Conservation (phyloP, 345 rosid species). For the Ailanthus altissimus region DNA sequence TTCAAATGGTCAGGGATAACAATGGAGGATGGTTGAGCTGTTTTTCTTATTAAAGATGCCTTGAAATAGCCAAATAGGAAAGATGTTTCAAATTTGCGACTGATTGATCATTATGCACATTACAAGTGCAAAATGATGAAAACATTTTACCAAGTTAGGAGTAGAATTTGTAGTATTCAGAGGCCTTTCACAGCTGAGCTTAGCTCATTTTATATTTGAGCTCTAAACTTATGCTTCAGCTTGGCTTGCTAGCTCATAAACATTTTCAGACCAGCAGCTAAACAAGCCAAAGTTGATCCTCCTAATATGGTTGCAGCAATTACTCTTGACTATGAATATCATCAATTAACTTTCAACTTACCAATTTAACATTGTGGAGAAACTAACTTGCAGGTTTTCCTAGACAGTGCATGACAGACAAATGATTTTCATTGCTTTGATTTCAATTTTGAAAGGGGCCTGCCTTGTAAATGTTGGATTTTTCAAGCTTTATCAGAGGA, state of each 20-base stretch:
- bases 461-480: neutral
- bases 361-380: neutral
- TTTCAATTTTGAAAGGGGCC: neutral
- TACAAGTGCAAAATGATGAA: neutral
- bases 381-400: conserved; percentile 25
- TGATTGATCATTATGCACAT: neutral
- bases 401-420: neutral
- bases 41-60: neutral
- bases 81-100: neutral
- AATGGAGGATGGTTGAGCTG: neutral
- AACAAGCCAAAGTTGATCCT: neutral
- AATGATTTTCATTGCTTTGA: neutral
- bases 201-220: neutral
- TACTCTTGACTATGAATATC: neutral
- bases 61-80: neutral
- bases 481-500: neutral
- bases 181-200: conserved; percentile 2
- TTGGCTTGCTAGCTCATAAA: neutral
- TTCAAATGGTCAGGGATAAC: neutral
- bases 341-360: neutral
- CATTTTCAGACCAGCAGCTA: neutral
- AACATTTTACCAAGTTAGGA: neutral
- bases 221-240: neutral
- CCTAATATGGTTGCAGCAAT: neutral
- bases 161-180: neutral